A percentile compares a stretch with the other conserved stretches of the same genome.
phyloP scores from a whole-genome alignment of 257 asterid species.

The Leptodermis oblonga region DNA sequence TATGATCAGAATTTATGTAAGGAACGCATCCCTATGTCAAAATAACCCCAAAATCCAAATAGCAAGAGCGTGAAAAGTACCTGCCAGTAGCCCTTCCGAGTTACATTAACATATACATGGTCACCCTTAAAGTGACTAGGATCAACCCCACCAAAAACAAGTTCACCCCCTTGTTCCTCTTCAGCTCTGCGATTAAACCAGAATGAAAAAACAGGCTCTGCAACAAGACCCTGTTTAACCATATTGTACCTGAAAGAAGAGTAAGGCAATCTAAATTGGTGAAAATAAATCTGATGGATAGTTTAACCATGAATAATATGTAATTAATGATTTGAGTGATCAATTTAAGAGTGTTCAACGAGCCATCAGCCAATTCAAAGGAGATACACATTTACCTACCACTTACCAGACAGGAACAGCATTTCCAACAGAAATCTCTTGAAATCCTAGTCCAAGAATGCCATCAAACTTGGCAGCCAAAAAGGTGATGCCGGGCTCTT shows the following conservation, averaged over 20 bases:
- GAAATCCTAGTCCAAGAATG: constrained; percentile 40
- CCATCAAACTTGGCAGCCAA: constrained; percentile 32
- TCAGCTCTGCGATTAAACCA: constrained; percentile 34
- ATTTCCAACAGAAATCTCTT: constrained; percentile 14
- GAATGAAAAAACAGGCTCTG: constrained; percentile 30
- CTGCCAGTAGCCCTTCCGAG: constrained; percentile 38
- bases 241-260: constrained; percentile 30
- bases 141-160: constrained; percentile 42
- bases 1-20: constrained; percentile 6
- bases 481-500: constrained; percentile 28
- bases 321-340: background rate
- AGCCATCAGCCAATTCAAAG: background rate
- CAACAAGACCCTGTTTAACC: constrained; percentile 27
- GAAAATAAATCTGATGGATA: background rate
- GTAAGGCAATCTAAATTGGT: background rate
- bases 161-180: constrained; percentile 26
- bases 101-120: constrained; percentile 27
- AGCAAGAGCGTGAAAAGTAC: constrained; percentile 15
- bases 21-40: constrained; percentile 3
- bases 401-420: constrained; percentile 38
- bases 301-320: background rate
- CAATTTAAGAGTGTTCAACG: background rate
- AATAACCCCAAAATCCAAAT: background rate
- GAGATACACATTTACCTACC: constrained; percentile 30
- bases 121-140: constrained; percentile 29